Percentiles rank a stretch among this genome's conserved stretches.
phyloP scores from a whole-genome alignment of 75 land plant species.

The Pinus taeda region DNA sequence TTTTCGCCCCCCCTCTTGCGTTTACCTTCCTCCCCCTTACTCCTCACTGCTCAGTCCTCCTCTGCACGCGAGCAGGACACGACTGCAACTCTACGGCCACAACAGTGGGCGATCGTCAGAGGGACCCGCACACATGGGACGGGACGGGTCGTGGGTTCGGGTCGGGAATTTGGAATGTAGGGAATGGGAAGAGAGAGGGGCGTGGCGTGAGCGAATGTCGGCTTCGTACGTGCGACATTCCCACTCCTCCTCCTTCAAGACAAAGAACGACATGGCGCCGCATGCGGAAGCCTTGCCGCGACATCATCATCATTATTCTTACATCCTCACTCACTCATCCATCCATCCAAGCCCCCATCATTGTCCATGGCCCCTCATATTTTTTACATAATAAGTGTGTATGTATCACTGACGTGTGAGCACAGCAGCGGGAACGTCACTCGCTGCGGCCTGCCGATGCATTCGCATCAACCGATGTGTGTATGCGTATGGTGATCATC shows the following conservation, averaged over 20 bases:
- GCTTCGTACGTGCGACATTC: conserved; percentile 14
- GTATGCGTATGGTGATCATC: not conserved
- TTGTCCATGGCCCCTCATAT: not conserved
- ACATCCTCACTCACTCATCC: not conserved
- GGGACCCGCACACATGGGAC: not conserved
- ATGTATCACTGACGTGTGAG: conserved; percentile 1
- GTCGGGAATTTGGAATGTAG: not conserved
- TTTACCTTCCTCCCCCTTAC: too few relatives aligned
- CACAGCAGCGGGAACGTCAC: not conserved
- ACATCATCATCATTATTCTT: not conserved
- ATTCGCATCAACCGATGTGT: not conserved
- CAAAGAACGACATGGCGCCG: not conserved
- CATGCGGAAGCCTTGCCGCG: not conserved
- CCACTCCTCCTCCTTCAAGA: not conserved
- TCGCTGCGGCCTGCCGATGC: not conserved
- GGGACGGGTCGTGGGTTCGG: not conserved
- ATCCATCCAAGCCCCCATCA: not conserved
- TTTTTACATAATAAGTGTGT: not conserved
- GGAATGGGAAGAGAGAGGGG: not conserved
- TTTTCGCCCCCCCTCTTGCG: not conserved
- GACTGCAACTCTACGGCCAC: not conserved
- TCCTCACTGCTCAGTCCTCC: not conserved
- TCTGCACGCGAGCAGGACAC: not conserved
- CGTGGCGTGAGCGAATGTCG: conserved; percentile 11
- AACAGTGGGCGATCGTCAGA: not conserved